phyloP scores from a whole-genome alignment of 2,329 filamentous ascomycete species.

The Fragosphaeria purpurea region DNA sequence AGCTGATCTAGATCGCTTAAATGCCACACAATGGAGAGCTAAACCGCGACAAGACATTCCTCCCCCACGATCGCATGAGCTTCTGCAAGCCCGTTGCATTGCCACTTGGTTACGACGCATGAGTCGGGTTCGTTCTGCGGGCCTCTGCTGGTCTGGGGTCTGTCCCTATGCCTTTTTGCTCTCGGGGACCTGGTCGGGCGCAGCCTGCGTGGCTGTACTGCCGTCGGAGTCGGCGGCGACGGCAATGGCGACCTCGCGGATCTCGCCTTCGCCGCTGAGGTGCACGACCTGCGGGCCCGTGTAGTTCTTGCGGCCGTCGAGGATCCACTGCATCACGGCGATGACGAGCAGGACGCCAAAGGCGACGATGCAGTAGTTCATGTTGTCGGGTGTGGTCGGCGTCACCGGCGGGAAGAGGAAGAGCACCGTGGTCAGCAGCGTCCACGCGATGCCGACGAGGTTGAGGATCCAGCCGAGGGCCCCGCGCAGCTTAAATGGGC shows the following conservation, averaged over 20 bases:
- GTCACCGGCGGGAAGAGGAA: constrained; percentile 64
- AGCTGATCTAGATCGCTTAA: too few species aligned
- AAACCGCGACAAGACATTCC: too few species aligned
- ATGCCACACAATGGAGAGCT: too few species aligned
- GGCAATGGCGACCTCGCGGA: neutral
- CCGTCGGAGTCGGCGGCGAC: too few species aligned
- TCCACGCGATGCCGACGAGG: constrained; percentile 50
- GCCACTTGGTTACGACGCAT: too few species aligned
- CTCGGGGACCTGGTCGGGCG: too few species aligned
- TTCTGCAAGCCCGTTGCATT: too few species aligned
- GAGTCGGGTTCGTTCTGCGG: too few species aligned
- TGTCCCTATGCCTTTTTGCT: too few species aligned
- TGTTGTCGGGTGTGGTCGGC: constrained; percentile 55
- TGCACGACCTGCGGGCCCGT: constrained; percentile 23
- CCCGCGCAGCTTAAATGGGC: constrained; percentile 23
- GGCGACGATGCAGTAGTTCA: constrained; percentile 49
- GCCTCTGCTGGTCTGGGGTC: too few species aligned
- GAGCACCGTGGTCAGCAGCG: constrained; percentile 60
- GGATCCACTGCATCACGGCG: constrained; percentile 32
- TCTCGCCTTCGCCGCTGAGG: constrained; percentile 3
- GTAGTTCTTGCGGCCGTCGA: constrained; percentile 41
- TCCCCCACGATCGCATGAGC: too few species aligned
- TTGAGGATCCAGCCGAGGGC: constrained; percentile 27
- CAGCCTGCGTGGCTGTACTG: too few species aligned
- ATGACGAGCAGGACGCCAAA: constrained; percentile 39